phyloP scores from a whole-genome alignment of 495 filamentous ascomycete genomes.

The Hyaloscypha bicolor region DNA sequence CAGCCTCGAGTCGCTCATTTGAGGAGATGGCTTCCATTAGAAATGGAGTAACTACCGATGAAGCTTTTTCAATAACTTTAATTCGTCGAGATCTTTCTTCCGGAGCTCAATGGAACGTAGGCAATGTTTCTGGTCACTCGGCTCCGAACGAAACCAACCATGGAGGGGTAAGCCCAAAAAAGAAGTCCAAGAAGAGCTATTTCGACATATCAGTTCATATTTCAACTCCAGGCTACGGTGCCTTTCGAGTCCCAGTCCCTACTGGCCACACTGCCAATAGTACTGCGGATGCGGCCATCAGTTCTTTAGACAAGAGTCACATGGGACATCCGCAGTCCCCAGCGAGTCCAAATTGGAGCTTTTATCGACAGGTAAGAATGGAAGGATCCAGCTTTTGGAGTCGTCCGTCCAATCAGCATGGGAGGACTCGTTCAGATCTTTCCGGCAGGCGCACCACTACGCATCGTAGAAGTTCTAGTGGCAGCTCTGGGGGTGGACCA shows the following conservation, averaged over 20 bases:
- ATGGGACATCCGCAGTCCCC: neutral
- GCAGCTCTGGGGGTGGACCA: neutral
- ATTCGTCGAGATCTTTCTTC: slow-evolving; percentile 85
- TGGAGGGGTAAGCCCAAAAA: neutral
- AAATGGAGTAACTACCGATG: neutral
- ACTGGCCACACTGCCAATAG: neutral
- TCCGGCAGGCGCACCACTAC: slow-evolving; percentile 8
- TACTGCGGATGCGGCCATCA: neutral
- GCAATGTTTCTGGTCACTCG: slow-evolving; percentile 58
- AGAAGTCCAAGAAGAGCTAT: slow-evolving; percentile 21
- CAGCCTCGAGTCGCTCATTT: neutral
- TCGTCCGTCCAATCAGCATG: slow-evolving; percentile 40
- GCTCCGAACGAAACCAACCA: slow-evolving; percentile 10
- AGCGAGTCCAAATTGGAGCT: slow-evolving; percentile 33
- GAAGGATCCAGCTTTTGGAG: slow-evolving; percentile 45
- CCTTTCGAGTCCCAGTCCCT: slow-evolving; percentile 19
- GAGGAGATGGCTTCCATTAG: neutral
- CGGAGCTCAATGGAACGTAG: slow-evolving; percentile 87
- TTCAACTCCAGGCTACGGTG: slow-evolving; percentile 31
- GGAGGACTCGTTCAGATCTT: slow-evolving; percentile 24
- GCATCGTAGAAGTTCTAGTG: slow-evolving; percentile 14
- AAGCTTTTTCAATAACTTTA: slow-evolving; percentile 68
- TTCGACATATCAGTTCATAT: slow-evolving; percentile 44
- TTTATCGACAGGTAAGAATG: slow-evolving; percentile 53
- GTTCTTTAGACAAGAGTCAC: neutral